Conservation (phyloP, 2,329 filamentous ascomycete genomes). For the Colletotrichum destructivum region DNA sequence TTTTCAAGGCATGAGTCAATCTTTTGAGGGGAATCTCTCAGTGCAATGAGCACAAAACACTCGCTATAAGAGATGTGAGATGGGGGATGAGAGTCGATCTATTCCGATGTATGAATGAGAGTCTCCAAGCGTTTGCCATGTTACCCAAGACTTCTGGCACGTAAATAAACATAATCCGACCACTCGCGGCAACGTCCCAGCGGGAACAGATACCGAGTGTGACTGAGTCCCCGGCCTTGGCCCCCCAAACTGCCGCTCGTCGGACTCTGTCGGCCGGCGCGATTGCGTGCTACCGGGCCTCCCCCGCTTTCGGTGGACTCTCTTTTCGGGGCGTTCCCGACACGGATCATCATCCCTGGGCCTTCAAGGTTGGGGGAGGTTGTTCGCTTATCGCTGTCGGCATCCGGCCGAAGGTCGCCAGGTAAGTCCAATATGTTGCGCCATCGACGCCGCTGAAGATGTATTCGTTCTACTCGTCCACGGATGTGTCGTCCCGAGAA, state of each 20-base stretch:
- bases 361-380: too few species aligned
- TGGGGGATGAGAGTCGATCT: too few species aligned
- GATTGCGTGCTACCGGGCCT: constrained; percentile 23
- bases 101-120: too few species aligned
- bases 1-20: neutral
- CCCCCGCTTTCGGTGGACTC: constrained; percentile 12
- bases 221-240: neutral
- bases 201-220: constrained; percentile 10
- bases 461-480: neutral
- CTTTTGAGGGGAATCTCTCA: too few species aligned
- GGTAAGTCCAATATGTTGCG: neutral
- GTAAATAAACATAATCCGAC: constrained; percentile 3
- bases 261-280: neutral
- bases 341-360: neutral
- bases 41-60: too few species aligned
- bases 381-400: constrained; percentile 20
- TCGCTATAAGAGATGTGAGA: too few species aligned
- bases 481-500: neutral
- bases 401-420: neutral
- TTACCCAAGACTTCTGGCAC: constrained; percentile 11
- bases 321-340: constrained; percentile 29
- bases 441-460: constrained; percentile 4
- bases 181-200: too few species aligned
- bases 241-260: neutral
- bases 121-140: too few species aligned